Evolutionary conservation across 495 filamentous ascomycete species (phyloP).

Genomic region (Trichoderma asperelloides): DNA sequence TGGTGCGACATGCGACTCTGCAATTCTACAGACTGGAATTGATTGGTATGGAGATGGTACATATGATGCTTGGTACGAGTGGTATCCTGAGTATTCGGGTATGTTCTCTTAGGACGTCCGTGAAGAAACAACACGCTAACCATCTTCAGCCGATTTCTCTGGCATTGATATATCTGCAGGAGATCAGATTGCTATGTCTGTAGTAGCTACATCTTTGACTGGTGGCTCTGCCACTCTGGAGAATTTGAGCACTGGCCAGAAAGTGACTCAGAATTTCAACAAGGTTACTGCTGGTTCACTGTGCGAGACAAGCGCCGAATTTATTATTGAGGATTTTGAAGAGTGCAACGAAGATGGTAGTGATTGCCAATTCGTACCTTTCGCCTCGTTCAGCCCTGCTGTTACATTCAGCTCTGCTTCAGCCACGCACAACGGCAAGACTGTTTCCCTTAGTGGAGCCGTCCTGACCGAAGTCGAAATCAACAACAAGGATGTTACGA

Average conservation of each 20-base stretch:
- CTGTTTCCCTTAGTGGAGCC: neutral
- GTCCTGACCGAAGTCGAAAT: neutral
- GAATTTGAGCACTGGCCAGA: constrained; percentile 47
- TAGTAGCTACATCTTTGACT: constrained; percentile 37
- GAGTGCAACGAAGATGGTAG: constrained; percentile 19
- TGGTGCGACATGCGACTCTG: constrained; percentile 46
- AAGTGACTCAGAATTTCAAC: constrained; percentile 41
- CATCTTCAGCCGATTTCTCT: constrained; percentile 33
- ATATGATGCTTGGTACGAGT: constrained; percentile 57
- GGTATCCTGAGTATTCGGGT: constrained; percentile 41
- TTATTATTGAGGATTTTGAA: constrained; percentile 56
- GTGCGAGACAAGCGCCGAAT: constrained; percentile 48
- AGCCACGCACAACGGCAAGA: neutral
- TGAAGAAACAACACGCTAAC: neutral
- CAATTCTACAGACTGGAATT: constrained; percentile 54
- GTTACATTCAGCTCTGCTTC: constrained; percentile 39
- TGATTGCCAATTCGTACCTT: constrained; percentile 37
- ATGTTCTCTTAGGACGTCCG: neutral
- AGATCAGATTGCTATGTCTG: constrained; percentile 45
- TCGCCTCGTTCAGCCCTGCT: constrained; percentile 44
- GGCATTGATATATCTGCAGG: constrained; percentile 40
- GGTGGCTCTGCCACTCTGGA: constrained; percentile 45
- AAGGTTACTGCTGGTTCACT: constrained; percentile 16
- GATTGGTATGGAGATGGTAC: constrained; percentile 42
- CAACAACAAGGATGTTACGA: neutral